Percentiles rank a stretch among this genome's conserved stretches.
These are phyloP conservation scores for Quercus rubra DNA, from an alignment of 306 rosid genomes.

Conservation along the genomic window DNA sequence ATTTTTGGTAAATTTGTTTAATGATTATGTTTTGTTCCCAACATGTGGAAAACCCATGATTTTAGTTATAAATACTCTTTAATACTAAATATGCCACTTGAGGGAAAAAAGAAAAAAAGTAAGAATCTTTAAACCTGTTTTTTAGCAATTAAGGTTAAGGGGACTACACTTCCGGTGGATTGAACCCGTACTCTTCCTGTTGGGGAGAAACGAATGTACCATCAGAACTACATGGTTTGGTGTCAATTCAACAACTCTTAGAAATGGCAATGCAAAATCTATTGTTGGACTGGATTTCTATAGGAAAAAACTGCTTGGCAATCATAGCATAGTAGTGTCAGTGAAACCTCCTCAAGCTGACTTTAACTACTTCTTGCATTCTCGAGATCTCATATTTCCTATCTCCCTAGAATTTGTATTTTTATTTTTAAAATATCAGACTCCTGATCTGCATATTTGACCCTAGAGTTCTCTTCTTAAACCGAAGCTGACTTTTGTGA, in stretches of 20 bases:
- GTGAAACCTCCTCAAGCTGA: not conserved
- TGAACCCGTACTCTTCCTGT: no score
- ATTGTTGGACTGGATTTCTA: not conserved
- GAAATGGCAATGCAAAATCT: not conserved
- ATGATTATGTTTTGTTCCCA: not conserved
- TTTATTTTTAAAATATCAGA: not conserved
- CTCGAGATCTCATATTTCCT: not conserved
- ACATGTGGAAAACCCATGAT: not conserved
- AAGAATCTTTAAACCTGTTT: no score
- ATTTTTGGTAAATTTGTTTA: not conserved
- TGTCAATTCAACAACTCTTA: no score
- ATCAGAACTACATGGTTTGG: no score
- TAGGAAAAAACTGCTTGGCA: not conserved
- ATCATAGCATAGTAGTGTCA: not conserved
- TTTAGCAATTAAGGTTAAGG: no score
- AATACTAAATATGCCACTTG: not conserved
- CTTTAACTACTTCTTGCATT: not conserved
- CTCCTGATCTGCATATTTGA: not conserved
- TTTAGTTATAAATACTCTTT: not conserved
- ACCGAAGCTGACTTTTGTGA: not conserved
- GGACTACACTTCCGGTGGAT: no score
- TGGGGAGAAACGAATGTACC: no score
- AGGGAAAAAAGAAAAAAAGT: not conserved
- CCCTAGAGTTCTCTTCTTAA: not conserved
- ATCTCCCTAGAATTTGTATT: not conserved